Base-by-base conservation (phyloP, 1,284 basidiomycete species). In the Moesziomyces aphidis region DNA sequence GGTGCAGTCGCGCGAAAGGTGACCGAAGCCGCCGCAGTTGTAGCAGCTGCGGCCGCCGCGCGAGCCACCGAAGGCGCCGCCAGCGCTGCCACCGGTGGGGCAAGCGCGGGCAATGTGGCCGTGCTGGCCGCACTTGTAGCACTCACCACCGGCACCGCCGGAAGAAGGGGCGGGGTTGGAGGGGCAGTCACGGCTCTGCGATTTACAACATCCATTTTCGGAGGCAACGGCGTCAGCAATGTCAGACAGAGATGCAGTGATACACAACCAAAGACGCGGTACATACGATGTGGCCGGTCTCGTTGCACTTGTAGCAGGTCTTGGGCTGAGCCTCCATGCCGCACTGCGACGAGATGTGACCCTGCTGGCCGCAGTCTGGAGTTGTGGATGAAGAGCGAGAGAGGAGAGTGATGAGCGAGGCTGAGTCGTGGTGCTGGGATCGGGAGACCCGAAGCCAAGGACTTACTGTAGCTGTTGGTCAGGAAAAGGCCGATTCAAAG, bases 301-400 rank as follows among this genome's bases (percentile, higher is more conserved):
- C 70, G 67, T 74, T 75, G 75, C 81, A 82, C 57, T 77, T 77
- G 79, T 80, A 82, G 78, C 81, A 82, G 21, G 78, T 63, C 78
- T 82, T 82, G 63, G 81, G 81, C 62, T 74, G 73, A 23, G 81
- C 61, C 75, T 78, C 79, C 62, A 80, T 77, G 68, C 69, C 66
- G 75, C 81, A 81, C 50, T 70, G 77, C 50, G 74, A 69, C 46
- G 76, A 79, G 54, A 81, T 77, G 69, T 81, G 79, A 44, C 81
- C 81, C 57, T 79, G 74, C 66, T 78, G 71, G 48, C 76, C 78
- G 55, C 81, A 82, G 75, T 81, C 75, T 79, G 72, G 62, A 58
- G 53, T 31, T 26, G 19, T 28, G 19, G 47, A 23, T 13, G 39
- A n/a, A 34, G 50, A 22, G 22, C 50, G 17, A 1, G 11, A 5